These are phyloP conservation scores for Verruconis gallopava DNA, from an alignment of 2,329 filamentous ascomycete species.

Conservation along the genomic window DNA sequence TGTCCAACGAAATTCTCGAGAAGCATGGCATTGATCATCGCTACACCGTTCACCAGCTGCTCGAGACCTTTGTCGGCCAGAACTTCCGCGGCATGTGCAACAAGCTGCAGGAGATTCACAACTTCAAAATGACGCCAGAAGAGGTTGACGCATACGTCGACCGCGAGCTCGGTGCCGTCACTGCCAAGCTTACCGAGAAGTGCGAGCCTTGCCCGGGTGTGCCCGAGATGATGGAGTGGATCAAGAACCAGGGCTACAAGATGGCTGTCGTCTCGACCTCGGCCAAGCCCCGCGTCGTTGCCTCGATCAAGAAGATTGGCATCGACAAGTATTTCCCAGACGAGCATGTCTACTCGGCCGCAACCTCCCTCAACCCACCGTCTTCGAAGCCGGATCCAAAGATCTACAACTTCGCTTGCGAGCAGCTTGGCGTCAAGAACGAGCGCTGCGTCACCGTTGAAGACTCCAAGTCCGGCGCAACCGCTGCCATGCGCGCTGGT, in stretches of 20 bases:
- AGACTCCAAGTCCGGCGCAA: slow-evolving; percentile 71
- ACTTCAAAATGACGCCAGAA: slow-evolving; percentile 53
- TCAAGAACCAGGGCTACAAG: slow-evolving; percentile 52
- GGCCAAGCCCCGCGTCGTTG: slow-evolving; percentile 63
- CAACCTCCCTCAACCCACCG: slow-evolving; percentile 63
- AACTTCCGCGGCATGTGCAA: slow-evolving; percentile 90
- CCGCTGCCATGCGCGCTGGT: slow-evolving; percentile 61
- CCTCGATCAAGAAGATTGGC: slow-evolving; percentile 64
- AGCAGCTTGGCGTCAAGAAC: slow-evolving; percentile 58
- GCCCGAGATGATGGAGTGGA: slow-evolving; percentile 51
- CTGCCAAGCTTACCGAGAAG: slow-evolving; percentile 59
- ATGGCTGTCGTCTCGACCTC: slow-evolving; percentile 73
- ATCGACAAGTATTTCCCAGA: slow-evolving; percentile 70
- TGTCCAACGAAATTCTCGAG: slow-evolving; percentile 74
- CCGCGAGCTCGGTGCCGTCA: slow-evolving; percentile 71
- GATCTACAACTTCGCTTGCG: slow-evolving; percentile 68
- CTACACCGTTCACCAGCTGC: slow-evolving; percentile 68
- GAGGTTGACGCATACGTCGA: slow-evolving; percentile 64
- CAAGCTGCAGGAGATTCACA: slow-evolving; percentile 61
- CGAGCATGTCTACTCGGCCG: slow-evolving; percentile 68
- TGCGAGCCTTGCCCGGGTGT: slow-evolving; percentile 57
- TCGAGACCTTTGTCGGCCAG: slow-evolving; percentile 80
- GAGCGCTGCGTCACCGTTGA: slow-evolving; percentile 69
- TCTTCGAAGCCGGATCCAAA: slow-evolving; percentile 85
- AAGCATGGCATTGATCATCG: slow-evolving; percentile 49